phyloP scores from a whole-genome alignment of 1,139 yeast genomes.

The Sugiyamaella paludigena region DNA sequence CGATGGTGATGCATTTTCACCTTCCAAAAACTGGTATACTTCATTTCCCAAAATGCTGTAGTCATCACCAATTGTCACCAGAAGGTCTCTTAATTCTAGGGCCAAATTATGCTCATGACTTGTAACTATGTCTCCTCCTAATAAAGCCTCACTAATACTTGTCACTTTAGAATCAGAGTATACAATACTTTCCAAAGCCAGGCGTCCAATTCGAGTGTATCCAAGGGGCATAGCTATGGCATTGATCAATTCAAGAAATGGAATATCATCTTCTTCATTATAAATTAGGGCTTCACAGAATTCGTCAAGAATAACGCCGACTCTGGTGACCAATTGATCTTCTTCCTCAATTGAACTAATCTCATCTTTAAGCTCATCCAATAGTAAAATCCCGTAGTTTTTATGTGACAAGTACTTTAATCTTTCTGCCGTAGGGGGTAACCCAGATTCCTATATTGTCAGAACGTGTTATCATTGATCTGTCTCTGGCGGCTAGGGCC shows the following conservation, averaged over 20 bases:
- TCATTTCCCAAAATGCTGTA: slow-evolving; percentile 20
- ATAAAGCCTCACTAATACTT: slow-evolving; percentile 26
- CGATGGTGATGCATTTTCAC: slow-evolving; percentile 5
- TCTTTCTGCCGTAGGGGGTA: slow-evolving; percentile 70
- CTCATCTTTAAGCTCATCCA: slow-evolving; percentile 46
- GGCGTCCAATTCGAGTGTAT: slow-evolving; percentile 52
- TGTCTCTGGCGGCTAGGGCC: not conserved
- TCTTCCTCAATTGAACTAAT: slow-evolving; percentile 23
- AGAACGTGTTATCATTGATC: too few relatives aligned
- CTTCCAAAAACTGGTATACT: slow-evolving; percentile 15
- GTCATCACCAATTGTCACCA: slow-evolving; percentile 30
- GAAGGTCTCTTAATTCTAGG: slow-evolving; percentile 27
- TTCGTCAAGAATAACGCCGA: slow-evolving; percentile 34
- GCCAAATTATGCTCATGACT: slow-evolving; percentile 27
- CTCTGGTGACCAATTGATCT: slow-evolving; percentile 29
- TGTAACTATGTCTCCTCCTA: slow-evolving; percentile 23
- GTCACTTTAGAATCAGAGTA: slow-evolving; percentile 31
- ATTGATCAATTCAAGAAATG: slow-evolving; percentile 31
- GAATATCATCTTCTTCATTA: slow-evolving; percentile 33
- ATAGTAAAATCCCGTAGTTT: slow-evolving; percentile 73
- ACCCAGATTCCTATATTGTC: slow-evolving; percentile 26
- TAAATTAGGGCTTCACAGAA: slow-evolving; percentile 37
- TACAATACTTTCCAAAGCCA: slow-evolving; percentile 61
- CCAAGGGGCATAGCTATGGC: slow-evolving; percentile 33
- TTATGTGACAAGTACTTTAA: slow-evolving; percentile 75